phyloP scores from a whole-genome alignment of 2,329 filamentous ascomycete species.

The Malbranchea zuffiana region DNA sequence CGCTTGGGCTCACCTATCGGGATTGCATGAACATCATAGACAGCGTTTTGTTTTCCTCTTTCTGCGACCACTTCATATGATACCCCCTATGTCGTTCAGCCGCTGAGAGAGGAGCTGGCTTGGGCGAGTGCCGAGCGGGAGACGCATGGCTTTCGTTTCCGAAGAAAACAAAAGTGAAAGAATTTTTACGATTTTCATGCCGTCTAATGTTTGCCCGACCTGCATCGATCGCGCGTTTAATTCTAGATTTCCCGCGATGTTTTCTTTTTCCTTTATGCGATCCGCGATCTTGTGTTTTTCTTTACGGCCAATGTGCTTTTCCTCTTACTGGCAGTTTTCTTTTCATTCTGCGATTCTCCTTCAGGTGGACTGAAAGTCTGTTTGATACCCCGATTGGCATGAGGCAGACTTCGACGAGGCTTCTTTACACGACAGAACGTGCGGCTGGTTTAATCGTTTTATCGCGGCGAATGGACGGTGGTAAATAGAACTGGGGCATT shows the following conservation, averaged over 20 bases:
- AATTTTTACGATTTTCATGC: constrained; percentile 27
- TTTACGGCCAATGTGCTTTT: constrained; percentile 12
- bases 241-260: constrained; percentile 23
- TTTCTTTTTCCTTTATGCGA: constrained; percentile 26
- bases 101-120: constrained; percentile 28
- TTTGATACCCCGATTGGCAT: constrained; percentile 3
- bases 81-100: constrained; percentile 39
- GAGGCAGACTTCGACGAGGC: constrained; percentile 7
- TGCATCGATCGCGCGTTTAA: constrained; percentile 32
- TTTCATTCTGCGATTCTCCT: constrained; percentile 8
- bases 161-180: constrained; percentile 20
- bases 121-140: constrained; percentile 32
- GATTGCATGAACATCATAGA: constrained; percentile 36
- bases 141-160: constrained; percentile 26
- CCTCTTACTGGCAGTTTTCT: constrained; percentile 13
- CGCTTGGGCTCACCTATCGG: constrained; percentile 16
- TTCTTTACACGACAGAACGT: constrained; percentile 4
- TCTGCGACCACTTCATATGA: constrained; percentile 34
- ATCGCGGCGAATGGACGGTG: constrained; percentile 9
- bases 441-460: constrained; percentile 1
- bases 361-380: neutral
- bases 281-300: constrained; percentile 28
- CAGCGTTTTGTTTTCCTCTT: constrained; percentile 32
- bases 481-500: constrained; percentile 8
- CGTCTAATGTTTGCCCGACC: constrained; percentile 30